A percentile compares a stretch with the other conserved stretches of the same genome.
Conservation (phyloP, 805 yeast genomes). For the Ogataea henricii region DNA sequence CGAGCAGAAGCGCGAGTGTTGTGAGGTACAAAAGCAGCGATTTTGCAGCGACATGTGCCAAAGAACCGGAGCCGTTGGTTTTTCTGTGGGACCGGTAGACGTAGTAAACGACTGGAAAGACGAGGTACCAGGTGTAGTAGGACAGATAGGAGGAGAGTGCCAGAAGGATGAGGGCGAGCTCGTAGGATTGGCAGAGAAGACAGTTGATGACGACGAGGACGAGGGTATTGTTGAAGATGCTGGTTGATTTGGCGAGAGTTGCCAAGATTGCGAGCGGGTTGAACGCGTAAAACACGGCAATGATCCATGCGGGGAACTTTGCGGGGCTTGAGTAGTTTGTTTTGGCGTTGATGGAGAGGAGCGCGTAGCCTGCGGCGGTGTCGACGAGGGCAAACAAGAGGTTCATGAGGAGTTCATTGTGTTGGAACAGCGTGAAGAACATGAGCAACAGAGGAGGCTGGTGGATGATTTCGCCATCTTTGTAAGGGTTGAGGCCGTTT, state of each 20-base stretch:
- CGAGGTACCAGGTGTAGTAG: conserved; percentile 59
- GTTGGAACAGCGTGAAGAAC: conserved; percentile 43
- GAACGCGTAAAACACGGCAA: conserved; percentile 60
- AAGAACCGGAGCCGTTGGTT: neutral
- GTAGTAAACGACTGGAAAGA: conserved; percentile 54
- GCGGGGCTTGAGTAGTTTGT: conserved; percentile 22
- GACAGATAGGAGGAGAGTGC: conserved; percentile 67
- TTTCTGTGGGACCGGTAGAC: conserved; percentile 12
- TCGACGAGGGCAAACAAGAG: conserved; percentile 62
- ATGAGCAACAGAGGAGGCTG: conserved; percentile 77
- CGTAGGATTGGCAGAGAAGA: conserved; percentile 42
- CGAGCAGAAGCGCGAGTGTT: conserved; percentile 33
- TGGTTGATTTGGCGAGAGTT: conserved; percentile 68
- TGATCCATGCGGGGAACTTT: conserved; percentile 22
- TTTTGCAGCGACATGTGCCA: conserved; percentile 22
- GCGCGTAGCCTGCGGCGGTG: conserved; percentile 52
- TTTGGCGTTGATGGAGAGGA: conserved; percentile 53
- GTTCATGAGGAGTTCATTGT: conserved; percentile 29
- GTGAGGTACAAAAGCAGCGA: conserved; percentile 31
- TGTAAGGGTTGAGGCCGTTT: conserved; percentile 62
- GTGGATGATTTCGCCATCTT: conserved; percentile 80
- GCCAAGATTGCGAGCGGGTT: conserved; percentile 81
- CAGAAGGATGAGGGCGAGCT: conserved; percentile 51
- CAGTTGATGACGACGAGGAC: conserved; percentile 49
- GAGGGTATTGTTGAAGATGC: conserved; percentile 59